Conservation (phyloP, 1,284 basidiomycete genomes). For the Papiliotrema terrestris region DNA sequence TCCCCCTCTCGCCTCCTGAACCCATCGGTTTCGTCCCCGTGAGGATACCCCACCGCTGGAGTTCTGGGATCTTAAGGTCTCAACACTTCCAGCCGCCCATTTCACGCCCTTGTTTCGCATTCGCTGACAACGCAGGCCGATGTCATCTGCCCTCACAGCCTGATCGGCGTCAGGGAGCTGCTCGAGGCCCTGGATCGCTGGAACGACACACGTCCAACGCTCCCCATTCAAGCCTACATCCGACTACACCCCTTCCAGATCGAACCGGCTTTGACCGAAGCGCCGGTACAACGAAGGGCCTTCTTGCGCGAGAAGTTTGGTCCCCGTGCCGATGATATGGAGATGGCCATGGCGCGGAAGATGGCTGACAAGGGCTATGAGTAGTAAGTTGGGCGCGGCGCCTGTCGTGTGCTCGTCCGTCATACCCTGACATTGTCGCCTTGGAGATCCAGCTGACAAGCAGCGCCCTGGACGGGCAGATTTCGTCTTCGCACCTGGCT, state of each 20-base stretch:
- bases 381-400: constrained; percentile 32
- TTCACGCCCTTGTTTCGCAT: not conserved
- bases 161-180: constrained; percentile 39
- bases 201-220: constrained; percentile 15
- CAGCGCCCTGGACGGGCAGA: constrained; percentile 38
- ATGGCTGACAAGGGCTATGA: constrained; percentile 45
- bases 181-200: constrained; percentile 25
- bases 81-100: not conserved
- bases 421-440: not conserved
- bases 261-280: constrained; percentile 31
- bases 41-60: too few species aligned
- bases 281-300: constrained; percentile 29
- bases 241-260: constrained; percentile 47
- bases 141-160: constrained; percentile 42
- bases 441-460: not conserved
- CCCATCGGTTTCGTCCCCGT: too few species aligned
- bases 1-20: too few species aligned
- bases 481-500: constrained; percentile 44
- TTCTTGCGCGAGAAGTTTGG: constrained; percentile 44
- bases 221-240: constrained; percentile 26
- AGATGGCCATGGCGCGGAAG: constrained; percentile 29
- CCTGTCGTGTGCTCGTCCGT: too few species aligned
- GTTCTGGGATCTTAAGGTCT: not conserved
- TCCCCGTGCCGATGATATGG: constrained; percentile 31
- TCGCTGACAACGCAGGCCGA: constrained; percentile 26